phyloP scores from a whole-genome alignment of 495 filamentous ascomycete genomes.

The Schizothecium vesticola region DNA sequence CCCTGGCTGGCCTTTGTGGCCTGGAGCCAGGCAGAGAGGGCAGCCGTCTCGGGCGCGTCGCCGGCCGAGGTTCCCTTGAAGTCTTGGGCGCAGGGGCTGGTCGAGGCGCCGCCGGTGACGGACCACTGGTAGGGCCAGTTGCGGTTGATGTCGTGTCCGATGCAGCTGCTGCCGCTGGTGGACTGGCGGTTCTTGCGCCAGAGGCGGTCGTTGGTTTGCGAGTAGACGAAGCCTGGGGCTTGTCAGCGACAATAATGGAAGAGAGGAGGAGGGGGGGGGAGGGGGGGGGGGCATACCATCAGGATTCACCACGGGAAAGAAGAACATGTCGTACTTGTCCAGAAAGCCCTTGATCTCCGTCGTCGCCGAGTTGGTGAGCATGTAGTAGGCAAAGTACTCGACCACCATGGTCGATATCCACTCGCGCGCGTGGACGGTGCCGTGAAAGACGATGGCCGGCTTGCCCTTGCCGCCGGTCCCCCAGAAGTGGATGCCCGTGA shows the following conservation, averaged over 20 bases:
- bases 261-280: too few relatives aligned
- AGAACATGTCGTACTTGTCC: constrained; percentile 59
- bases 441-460: constrained; percentile 54
- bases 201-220: constrained; percentile 50
- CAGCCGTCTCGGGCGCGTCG: constrained; percentile 49
- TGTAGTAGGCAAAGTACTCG: constrained; percentile 54
- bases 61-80: constrained; percentile 42
- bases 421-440: constrained; percentile 58
- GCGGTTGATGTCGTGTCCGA: constrained; percentile 59
- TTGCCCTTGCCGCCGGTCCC: constrained; percentile 48
- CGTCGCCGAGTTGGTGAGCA: constrained; percentile 43
- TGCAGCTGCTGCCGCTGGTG: constrained; percentile 37
- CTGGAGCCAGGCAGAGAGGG: constrained; percentile 37
- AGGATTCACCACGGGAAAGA: constrained; percentile 59
- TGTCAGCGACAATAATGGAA: not conserved
- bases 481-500: constrained; percentile 57
- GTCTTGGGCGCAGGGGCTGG: constrained; percentile 48
- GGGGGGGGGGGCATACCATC: constrained; percentile 33
- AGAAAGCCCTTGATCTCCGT: constrained; percentile 39
- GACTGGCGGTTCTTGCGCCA: constrained; percentile 60
- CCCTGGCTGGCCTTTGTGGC: constrained; percentile 38
- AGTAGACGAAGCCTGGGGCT: constrained; percentile 47
- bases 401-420: constrained; percentile 58
- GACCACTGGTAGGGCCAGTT: constrained; percentile 56
- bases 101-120: constrained; percentile 43